Evolutionary conservation across 257 asterid species (phyloP).

Genomic region (Lycium ferocissimum): DNA sequence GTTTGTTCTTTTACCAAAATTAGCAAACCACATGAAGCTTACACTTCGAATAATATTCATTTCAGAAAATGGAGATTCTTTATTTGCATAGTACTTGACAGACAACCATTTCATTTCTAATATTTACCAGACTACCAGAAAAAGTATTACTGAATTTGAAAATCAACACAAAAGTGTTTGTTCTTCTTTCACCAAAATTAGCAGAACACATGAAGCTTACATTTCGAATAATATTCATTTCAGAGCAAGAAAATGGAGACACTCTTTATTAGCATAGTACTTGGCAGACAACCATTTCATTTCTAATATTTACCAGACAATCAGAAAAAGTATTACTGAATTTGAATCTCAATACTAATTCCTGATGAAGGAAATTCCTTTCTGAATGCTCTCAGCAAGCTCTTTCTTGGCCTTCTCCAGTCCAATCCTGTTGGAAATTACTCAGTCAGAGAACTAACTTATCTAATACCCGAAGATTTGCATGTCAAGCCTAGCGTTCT

Average conservation of each 20-base stretch:
- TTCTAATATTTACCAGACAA: conserved; percentile 29
- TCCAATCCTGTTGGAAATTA: conserved; percentile 62
- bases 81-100: conserved; percentile 7
- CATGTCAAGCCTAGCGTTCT: neutral
- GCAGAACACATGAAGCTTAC: neutral
- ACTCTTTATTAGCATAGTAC: neutral
- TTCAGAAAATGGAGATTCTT: neutral
- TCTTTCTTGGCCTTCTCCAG: conserved; percentile 94
- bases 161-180: neutral
- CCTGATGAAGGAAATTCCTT: conserved; percentile 73
- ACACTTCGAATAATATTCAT: neutral
- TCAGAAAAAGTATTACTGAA: neutral
- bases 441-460: conserved; percentile 4
- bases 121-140: conserved; percentile 22
- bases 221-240: neutral
- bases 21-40: neutral
- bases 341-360: conserved; percentile 45
- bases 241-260: neutral
- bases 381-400: conserved; percentile 84
- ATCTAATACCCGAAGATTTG: neutral
- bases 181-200: neutral
- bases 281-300: conserved; percentile 4
- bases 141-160: conserved; percentile 1
- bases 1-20: neutral
- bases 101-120: neutral